Evolutionary conservation across 345 rosid genomes (phyloP).

Genomic region (Citropsis articulata): DNA sequence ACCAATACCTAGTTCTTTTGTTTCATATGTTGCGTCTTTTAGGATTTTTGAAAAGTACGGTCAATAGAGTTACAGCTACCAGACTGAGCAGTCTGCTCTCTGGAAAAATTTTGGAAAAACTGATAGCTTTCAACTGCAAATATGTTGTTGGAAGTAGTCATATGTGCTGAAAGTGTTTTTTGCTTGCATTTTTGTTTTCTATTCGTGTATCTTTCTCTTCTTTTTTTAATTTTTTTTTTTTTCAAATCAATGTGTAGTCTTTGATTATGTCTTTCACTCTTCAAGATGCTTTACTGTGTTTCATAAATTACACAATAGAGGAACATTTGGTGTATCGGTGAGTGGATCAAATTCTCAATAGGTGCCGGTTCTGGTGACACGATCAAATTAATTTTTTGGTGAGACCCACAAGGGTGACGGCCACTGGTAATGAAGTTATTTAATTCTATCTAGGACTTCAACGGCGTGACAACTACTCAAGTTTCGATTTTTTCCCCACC

Average conservation of each 20-base stretch:
- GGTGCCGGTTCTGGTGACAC: neutral
- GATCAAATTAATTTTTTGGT: neutral
- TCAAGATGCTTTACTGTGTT: neutral
- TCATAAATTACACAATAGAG: neutral
- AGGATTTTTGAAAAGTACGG: neutral
- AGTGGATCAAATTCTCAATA: neutral
- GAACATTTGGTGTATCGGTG: neutral
- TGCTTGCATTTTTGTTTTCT: neutral
- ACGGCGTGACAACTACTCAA: neutral
- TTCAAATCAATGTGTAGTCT: neutral
- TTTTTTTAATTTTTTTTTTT: too few relatives aligned
- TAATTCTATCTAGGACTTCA: neutral
- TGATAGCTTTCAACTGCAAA: conserved; percentile 1
- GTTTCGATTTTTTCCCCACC: neutral
- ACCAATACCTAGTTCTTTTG: conserved; percentile 13
- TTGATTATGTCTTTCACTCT: neutral
- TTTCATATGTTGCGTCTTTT: neutral
- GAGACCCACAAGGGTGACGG: neutral
- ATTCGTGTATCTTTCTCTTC: neutral
- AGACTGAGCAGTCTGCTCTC: neutral
- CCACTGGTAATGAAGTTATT: neutral
- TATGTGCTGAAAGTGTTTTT: neutral
- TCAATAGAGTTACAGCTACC: neutral
- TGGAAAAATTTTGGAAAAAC: neutral
- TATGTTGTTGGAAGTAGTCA: neutral